Conservation (phyloP, 2,329 filamentous ascomycete genomes). For the Neofusicoccum umdonicola region DNA sequence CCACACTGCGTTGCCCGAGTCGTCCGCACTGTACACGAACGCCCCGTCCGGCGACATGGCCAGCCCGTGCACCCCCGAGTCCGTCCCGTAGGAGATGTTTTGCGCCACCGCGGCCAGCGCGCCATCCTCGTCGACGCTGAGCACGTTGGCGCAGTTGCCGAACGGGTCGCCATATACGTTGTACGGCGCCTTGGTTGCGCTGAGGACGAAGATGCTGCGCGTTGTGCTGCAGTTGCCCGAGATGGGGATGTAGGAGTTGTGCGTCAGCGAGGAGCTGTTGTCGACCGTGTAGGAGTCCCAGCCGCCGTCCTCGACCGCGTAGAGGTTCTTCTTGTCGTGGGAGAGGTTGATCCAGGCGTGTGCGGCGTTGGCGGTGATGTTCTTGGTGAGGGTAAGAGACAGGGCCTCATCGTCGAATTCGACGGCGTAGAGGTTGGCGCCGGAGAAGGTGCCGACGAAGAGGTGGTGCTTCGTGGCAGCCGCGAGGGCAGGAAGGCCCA, state of each 20-base stretch:
- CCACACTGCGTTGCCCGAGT: constrained; percentile 34
- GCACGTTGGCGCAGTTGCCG: constrained; percentile 12
- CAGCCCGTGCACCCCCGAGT: constrained; percentile 28
- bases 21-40: constrained; percentile 33
- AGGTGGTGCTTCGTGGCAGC: constrained; percentile 13
- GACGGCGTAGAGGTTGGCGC: constrained; percentile 12
- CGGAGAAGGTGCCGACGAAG: constrained; percentile 16
- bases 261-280: constrained; percentile 1
- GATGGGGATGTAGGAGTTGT: neutral
- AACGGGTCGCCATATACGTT: constrained; percentile 14
- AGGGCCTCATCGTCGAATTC: constrained; percentile 13
- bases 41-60: constrained; percentile 23
- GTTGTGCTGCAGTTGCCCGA: neutral
- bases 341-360: constrained; percentile 17
- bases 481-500: constrained; percentile 1
- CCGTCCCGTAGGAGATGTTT: neutral
- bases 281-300: constrained; percentile 13
- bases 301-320: constrained; percentile 9
- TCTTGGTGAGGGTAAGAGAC: constrained; percentile 11
- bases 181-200: neutral
- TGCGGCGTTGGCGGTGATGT: constrained; percentile 13
- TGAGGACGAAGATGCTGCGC: constrained; percentile 7
- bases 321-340: constrained; percentile 13
- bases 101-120: neutral
- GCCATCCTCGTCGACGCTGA: neutral